Base-by-base conservation (phyloP, 805 yeast genomes). In the Schwanniomyces pseudopolymorphus region DNA sequence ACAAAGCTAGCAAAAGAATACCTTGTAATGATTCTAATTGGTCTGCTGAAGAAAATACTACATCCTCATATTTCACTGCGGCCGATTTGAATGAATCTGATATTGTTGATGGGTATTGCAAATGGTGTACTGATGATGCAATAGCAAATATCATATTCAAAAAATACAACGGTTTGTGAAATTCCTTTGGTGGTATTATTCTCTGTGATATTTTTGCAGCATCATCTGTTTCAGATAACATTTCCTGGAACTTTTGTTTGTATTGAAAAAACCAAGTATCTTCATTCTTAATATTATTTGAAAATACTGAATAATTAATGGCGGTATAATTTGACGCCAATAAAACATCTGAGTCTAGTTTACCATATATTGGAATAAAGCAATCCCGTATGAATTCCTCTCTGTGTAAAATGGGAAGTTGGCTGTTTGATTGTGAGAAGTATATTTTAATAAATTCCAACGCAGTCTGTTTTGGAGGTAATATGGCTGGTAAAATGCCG, bases 311-410 rank as follows among this genome's bases (percentile, higher is more conserved):
- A 33, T 66, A 57, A 49, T 77, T 72, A 45, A 81, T 73, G 5
- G 72, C 59, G 0, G 87, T 77, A 53, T 70, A 72, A 45, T 78
- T 74, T 1, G 86, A 79, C 0, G 88, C 91, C 38, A 88, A 68
- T 5, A 83, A 69, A 1, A 80, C 67, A 25, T 69, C 68, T 0
- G 70, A 55, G 11, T 84, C 79, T 48, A 87, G 68, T 3, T 74
- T 65, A 0, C 97, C 97, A 61, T 90, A 90, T 1, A 90, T 74
- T 0, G 96, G 97, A 54, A 81, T 79, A 60, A 87, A 90, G 57
- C 81, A 83, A 22, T 72, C 69, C 40, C 70, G 69, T 37, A 91
- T 63, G 57, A 89, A 90, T 53, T 78, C 80, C 56, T 89, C 96
- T 25, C 96, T 75, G 61, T 91, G 96, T 40, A 90, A 66, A 3